Evolutionary conservation across 2,329 filamentous ascomycete species (phyloP).

Genomic region (Teratosphaeria viscida): DNA sequence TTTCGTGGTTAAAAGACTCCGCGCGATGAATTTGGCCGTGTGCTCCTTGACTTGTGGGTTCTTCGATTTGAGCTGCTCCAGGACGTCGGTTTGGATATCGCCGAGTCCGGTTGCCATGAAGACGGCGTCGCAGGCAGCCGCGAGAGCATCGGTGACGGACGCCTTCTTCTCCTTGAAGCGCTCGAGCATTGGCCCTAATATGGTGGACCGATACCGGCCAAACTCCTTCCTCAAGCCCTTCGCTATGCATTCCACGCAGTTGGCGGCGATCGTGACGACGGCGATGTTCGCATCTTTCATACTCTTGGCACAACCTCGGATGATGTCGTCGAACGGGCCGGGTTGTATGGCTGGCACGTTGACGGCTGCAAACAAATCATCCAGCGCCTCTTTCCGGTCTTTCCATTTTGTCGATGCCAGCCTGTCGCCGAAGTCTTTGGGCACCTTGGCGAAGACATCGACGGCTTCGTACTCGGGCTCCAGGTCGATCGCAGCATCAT

Average conservation of each 20-base stretch:
- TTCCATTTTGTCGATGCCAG: constrained; percentile 95
- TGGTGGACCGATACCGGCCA: constrained; percentile 64
- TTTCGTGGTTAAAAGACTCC: constrained; percentile 71
- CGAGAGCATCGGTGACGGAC: constrained; percentile 75
- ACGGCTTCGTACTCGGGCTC: constrained; percentile 62
- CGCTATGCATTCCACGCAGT: constrained; percentile 81
- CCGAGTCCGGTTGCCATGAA: constrained; percentile 58
- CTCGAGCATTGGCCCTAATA: constrained; percentile 88
- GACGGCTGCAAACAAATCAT: constrained; percentile 63
- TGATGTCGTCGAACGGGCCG: constrained; percentile 74
- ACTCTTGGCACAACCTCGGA: constrained; percentile 75
- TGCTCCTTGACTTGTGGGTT: constrained; percentile 97
- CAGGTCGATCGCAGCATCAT: constrained; percentile 61
- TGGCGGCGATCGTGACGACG: constrained; percentile 85
- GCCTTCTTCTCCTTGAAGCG: constrained; percentile 96
- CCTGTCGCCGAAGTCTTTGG: constrained; percentile 71
- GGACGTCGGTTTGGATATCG: constrained; percentile 85
- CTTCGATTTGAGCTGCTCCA: constrained; percentile 79
- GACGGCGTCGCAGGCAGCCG: constrained; percentile 67
- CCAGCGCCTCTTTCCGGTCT: constrained; percentile 87
- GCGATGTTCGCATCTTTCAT: constrained; percentile 99
- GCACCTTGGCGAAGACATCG: constrained; percentile 72
- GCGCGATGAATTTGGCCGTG: constrained; percentile 83
- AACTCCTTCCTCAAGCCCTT: constrained; percentile 74
- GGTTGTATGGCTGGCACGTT: constrained; percentile 91